phyloP scores from a whole-genome alignment of 1,284 basidiomycete species.

The Ustilago trichophora region DNA sequence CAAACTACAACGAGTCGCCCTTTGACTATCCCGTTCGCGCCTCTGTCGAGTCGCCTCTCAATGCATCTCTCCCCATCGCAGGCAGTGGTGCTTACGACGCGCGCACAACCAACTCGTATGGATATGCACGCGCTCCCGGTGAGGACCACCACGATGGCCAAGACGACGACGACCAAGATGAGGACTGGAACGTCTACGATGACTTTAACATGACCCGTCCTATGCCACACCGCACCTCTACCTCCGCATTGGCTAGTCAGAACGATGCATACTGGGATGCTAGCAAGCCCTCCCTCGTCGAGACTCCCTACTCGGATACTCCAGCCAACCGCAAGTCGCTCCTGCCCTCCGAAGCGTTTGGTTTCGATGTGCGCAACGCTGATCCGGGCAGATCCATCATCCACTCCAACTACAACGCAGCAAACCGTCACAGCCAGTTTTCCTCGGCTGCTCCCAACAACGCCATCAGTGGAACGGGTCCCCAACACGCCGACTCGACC shows the following conservation, averaged over 20 bases:
- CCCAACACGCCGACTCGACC: constrained; percentile 35
- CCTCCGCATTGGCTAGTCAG: constrained; percentile 13
- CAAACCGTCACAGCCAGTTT: constrained; percentile 6
- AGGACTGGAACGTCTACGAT: constrained; percentile 63
- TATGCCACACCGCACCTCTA: constrained; percentile 28
- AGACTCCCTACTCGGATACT: constrained; percentile 25
- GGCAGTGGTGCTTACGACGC: constrained; percentile 21
- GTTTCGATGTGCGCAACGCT: constrained; percentile 54
- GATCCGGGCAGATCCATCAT: constrained; percentile 50
- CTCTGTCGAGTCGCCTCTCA: constrained; percentile 17
- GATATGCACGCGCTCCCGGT: too few species aligned
- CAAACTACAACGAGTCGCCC: constrained; percentile 1
- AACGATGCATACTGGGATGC: constrained; percentile 40
- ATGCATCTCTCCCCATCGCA: constrained; percentile 5
- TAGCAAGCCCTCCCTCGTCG: constrained; percentile 21
- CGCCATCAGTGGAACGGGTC: constrained; percentile 24
- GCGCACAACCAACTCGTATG: constrained; percentile 27
- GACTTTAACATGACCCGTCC: constrained; percentile 61
- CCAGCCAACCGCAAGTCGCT: constrained; percentile 39
- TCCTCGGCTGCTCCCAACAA: constrained; percentile 1
- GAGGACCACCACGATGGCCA: constrained; percentile 13
- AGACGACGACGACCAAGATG: constrained; percentile 39
- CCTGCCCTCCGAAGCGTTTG: constrained; percentile 49
- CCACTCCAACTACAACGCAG: neutral
- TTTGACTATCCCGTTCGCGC: constrained; percentile 34